Evolutionary conservation across 1,139 yeast genomes (phyloP).

Genomic region (Pichia sp.): DNA sequence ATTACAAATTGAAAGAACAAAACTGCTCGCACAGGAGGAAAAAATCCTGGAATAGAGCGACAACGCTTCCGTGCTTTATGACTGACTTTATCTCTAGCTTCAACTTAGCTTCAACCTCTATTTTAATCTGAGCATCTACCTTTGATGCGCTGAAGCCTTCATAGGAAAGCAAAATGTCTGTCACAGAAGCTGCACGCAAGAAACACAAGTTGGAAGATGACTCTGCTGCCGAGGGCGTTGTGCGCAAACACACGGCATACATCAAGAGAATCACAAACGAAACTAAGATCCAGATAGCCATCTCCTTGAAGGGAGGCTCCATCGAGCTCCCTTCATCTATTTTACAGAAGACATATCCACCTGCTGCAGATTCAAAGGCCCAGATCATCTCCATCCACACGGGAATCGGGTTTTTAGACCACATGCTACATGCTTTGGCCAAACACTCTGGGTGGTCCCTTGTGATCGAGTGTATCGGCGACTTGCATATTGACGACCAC

Average conservation of each 20-base stretch:
- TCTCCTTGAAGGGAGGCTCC: slow-evolving; percentile 80
- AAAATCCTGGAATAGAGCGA: neutral
- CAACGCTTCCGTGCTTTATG: slow-evolving; percentile 1
- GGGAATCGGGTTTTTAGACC: slow-evolving; percentile 93
- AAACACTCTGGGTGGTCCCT: slow-evolving; percentile 97
- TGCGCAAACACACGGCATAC: slow-evolving; percentile 41
- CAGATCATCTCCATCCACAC: slow-evolving; percentile 81
- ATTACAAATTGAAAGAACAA: no score
- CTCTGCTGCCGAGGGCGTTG: slow-evolving; percentile 9
- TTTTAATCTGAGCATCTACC: no score
- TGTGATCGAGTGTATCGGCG: slow-evolving; percentile 86
- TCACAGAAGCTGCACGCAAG: slow-evolving; percentile 6
- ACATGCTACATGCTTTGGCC: slow-evolving; percentile 95
- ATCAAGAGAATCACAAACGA: slow-evolving; percentile 80
- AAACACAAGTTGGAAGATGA: slow-evolving; percentile 19
- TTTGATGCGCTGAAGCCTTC: no score
- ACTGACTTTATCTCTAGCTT: neutral
- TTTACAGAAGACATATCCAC: slow-evolving; percentile 29
- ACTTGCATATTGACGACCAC: slow-evolving; percentile 93
- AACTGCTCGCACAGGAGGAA: neutral
- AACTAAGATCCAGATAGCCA: slow-evolving; percentile 83
- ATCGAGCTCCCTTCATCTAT: slow-evolving; percentile 57
- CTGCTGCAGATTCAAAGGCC: slow-evolving; percentile 28
- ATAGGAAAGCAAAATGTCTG: neutral
- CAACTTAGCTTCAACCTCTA: neutral